These are phyloP conservation scores for Macrophomina pseudophaseolina DNA, from an alignment of 2,329 filamentous ascomycete species.

Conservation along the genomic window DNA sequence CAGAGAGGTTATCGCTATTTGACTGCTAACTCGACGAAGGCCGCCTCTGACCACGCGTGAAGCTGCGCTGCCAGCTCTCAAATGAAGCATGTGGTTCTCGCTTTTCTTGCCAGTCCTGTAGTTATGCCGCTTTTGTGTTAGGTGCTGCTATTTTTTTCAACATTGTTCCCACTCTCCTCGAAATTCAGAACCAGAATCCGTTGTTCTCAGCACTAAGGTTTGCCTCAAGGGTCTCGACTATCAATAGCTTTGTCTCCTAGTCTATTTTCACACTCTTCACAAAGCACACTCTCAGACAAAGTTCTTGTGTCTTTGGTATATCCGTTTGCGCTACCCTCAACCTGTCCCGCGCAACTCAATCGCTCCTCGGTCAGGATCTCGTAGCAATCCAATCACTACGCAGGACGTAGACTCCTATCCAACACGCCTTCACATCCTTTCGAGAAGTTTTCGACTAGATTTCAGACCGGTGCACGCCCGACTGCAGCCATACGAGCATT, in stretches of 20 bases:
- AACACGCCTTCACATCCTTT: background rate
- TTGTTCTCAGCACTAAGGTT: background rate
- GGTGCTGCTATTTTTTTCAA: background rate
- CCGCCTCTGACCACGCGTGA: background rate
- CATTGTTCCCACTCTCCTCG: background rate
- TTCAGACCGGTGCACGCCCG: background rate
- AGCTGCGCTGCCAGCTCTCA: background rate
- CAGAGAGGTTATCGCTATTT: too few relatives aligned
- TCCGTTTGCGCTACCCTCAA: background rate
- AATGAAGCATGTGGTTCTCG: background rate
- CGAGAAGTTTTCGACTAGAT: background rate
- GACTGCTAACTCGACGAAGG: background rate
- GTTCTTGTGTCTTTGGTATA: background rate
- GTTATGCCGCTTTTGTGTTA: background rate
- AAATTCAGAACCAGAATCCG: background rate
- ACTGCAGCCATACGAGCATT: background rate
- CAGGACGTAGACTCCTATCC: conserved; percentile 15
- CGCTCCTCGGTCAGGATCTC: background rate
- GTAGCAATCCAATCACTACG: background rate
- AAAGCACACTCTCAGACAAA: background rate
- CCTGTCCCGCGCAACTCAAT: background rate
- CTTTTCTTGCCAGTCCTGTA: background rate
- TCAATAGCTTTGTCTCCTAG: background rate
- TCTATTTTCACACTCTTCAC: conserved; percentile 3
- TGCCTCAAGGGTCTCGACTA: background rate